A percentile compares a stretch with the other conserved stretches of the same genome.
Conservation (phyloP, 257 asterid species). For the Solanum gandarillasii region DNA sequence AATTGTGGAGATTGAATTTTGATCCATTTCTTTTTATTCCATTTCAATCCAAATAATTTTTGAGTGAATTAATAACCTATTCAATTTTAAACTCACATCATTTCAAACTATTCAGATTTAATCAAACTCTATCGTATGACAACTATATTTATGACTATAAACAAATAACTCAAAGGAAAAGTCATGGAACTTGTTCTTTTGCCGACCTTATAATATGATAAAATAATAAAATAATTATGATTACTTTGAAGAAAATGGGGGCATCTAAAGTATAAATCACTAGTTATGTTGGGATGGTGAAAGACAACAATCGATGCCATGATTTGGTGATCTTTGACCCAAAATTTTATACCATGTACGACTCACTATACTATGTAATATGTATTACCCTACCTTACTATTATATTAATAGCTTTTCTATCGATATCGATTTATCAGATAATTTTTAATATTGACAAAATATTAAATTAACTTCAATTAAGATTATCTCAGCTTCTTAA, state of each 20-base stretch:
- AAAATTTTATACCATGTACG: background rate
- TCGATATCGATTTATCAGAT: background rate
- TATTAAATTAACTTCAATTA: background rate
- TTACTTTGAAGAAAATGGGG: slow-evolving; percentile 24
- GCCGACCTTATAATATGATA: slow-evolving; percentile 12
- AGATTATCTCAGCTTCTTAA: background rate
- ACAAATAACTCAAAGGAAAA: background rate
- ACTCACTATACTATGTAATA: background rate
- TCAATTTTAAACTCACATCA: background rate
- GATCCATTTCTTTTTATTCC: too few relatives aligned
- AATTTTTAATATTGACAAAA: too few relatives aligned
- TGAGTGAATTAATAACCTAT: too few relatives aligned
- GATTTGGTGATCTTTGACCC: slow-evolving; percentile 24
- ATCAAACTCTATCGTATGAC: background rate
- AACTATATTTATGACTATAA: background rate
- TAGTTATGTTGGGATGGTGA: slow-evolving; percentile 45
- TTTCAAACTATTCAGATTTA: background rate
- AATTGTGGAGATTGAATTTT: background rate
- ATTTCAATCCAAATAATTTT: too few relatives aligned
- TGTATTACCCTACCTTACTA: background rate
- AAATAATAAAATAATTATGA: slow-evolving; percentile 19
- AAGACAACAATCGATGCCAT: slow-evolving; percentile 24
- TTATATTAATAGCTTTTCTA: background rate
- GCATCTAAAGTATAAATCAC: slow-evolving; percentile 19
- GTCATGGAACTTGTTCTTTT: background rate